Percentiles rank a stretch among this genome's conserved stretches.
Evolutionary conservation across 2,329 filamentous ascomycete genomes (phyloP).

Genomic region (Penicillium crustosum): DNA sequence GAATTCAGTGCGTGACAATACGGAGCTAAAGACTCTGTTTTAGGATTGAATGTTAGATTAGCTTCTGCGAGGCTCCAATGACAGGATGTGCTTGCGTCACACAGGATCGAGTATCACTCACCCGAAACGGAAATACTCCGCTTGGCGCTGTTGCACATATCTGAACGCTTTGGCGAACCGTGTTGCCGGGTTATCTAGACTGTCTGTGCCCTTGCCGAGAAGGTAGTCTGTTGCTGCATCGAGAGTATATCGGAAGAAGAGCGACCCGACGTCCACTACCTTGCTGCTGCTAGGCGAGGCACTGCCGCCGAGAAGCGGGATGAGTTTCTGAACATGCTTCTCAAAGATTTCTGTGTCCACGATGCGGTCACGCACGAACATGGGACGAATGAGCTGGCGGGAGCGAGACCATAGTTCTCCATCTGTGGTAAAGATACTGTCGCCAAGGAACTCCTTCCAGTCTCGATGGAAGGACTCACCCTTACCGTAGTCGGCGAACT

Average conservation of each 20-base stretch:
- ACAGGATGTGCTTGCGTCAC: neutral
- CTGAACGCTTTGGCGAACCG: conserved; percentile 80
- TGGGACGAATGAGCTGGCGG: conserved; percentile 80
- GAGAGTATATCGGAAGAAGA: conserved; percentile 80
- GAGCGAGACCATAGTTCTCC: conserved; percentile 76
- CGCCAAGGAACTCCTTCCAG: conserved; percentile 78
- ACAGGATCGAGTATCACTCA: conserved; percentile 32
- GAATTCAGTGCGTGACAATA: conserved; percentile 67
- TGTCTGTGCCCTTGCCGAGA: conserved; percentile 71
- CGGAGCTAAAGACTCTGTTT: conserved; percentile 56
- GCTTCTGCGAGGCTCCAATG: conserved; percentile 1
- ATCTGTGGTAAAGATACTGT: conserved; percentile 82
- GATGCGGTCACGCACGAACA: conserved; percentile 82
- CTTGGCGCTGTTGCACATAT: conserved; percentile 74
- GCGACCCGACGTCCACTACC: conserved; percentile 68
- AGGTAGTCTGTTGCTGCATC: conserved; percentile 86
- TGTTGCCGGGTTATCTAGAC: conserved; percentile 59
- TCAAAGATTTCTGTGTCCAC: conserved; percentile 83
- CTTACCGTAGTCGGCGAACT: conserved; percentile 85
- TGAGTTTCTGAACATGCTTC: conserved; percentile 70
- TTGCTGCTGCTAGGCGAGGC: conserved; percentile 25
- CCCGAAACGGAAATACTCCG: conserved; percentile 64
- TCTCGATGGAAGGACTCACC: conserved; percentile 69
- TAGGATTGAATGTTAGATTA: conserved; percentile 8
- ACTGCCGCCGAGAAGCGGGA: conserved; percentile 63